Percentiles rank a stretch among this genome's conserved stretches.
These are phyloP conservation scores for Dactylellina sp. DNA, from an alignment of 2,329 filamentous ascomycete species.

Conservation along the genomic window DNA sequence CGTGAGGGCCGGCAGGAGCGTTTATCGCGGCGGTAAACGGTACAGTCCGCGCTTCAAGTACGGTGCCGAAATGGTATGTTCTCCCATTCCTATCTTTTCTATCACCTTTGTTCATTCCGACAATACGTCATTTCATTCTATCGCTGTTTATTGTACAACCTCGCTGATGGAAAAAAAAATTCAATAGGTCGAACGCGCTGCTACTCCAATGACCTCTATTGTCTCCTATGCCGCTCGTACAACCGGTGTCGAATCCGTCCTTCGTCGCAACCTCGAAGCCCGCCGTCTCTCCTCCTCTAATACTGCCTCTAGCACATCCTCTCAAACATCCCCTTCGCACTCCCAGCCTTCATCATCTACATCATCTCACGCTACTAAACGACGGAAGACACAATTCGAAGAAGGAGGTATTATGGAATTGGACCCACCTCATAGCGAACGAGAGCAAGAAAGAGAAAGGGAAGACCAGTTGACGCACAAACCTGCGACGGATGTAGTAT, in stretches of 20 bases:
- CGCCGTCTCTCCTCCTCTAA: slow-evolving; percentile 48
- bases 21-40: slow-evolving; percentile 51
- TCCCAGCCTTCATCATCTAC: slow-evolving; percentile 60
- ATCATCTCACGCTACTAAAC: slow-evolving; percentile 66
- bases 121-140: not conserved
- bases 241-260: slow-evolving; percentile 87
- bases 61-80: slow-evolving; percentile 69
- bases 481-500: slow-evolving; percentile 60
- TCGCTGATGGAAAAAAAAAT: not conserved
- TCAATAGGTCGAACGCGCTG: slow-evolving; percentile 70
- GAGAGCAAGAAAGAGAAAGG: slow-evolving; percentile 61
- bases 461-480: slow-evolving; percentile 60
- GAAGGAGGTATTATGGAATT: slow-evolving; percentile 60
- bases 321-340: slow-evolving; percentile 63
- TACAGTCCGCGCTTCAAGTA: slow-evolving; percentile 89
- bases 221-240: slow-evolving; percentile 84
- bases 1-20: slow-evolving; percentile 45
- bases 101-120: slow-evolving; percentile 4
- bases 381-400: slow-evolving; percentile 70
- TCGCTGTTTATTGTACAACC: not conserved
- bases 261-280: slow-evolving; percentile 79
- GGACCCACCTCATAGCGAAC: slow-evolving; percentile 57
- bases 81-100: not conserved
- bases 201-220: slow-evolving; percentile 82
- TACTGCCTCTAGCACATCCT: slow-evolving; percentile 9